Conservation (phyloP, 805 yeast genomes). For the Teunomyces pallodes region DNA sequence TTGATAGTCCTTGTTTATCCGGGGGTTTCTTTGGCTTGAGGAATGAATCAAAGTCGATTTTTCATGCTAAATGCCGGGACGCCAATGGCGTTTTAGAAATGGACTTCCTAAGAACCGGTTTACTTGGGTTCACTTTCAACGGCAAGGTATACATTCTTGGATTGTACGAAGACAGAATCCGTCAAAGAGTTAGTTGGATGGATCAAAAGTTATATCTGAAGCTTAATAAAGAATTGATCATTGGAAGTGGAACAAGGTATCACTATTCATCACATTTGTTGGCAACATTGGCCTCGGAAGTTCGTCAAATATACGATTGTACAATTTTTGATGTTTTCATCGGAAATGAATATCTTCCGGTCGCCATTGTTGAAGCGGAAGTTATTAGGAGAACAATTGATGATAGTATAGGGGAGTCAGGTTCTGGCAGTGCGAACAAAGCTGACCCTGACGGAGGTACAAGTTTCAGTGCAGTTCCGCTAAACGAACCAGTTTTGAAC, state of each 20-base stretch:
- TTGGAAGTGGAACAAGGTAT: slow-evolving; percentile 48
- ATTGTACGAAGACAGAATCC: slow-evolving; percentile 83
- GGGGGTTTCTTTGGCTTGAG: slow-evolving; percentile 85
- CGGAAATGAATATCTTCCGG: slow-evolving; percentile 79
- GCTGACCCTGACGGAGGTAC: slow-evolving; percentile 13
- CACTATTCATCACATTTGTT: slow-evolving; percentile 87
- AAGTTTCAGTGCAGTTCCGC: slow-evolving; percentile 30
- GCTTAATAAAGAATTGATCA: slow-evolving; percentile 28
- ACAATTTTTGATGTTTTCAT: slow-evolving; percentile 84
- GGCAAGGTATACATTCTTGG: slow-evolving; percentile 90
- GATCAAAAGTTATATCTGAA: slow-evolving; percentile 44
- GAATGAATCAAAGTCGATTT: slow-evolving; percentile 63
- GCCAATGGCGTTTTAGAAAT: slow-evolving; percentile 66
- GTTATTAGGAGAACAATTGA: slow-evolving; percentile 37
- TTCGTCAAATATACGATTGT: slow-evolving; percentile 81
- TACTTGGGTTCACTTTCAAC: slow-evolving; percentile 81
- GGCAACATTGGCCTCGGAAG: slow-evolving; percentile 76
- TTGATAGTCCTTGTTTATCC: slow-evolving; percentile 87
- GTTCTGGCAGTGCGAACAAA: slow-evolving; percentile 16
- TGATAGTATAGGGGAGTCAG: slow-evolving; percentile 16
- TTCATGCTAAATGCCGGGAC: slow-evolving; percentile 78
- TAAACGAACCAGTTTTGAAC: slow-evolving; percentile 43
- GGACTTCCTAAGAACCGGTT: slow-evolving; percentile 86
- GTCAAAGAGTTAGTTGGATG: slow-evolving; percentile 70
- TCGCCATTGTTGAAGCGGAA: slow-evolving; percentile 77